Evolutionary conservation across 345 rosid species (phyloP), one percentile per base, ranked within the genome.

Genomic region (Erodium maritimum): DNA sequence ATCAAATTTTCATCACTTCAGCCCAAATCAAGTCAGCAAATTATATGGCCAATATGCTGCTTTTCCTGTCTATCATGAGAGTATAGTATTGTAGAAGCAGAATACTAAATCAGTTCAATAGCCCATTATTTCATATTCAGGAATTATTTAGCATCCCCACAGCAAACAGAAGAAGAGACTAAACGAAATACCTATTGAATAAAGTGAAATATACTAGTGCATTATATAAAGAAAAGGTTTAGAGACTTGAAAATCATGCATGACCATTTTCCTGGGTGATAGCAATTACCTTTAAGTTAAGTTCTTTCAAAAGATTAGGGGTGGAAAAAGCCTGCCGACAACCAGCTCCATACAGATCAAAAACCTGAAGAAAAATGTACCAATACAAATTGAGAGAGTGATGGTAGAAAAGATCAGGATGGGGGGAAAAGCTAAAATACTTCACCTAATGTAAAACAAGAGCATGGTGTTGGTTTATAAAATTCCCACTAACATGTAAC

Each of bases 261-360:
- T 42, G 12, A 42, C 16, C 48, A 37, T 42, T 42, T 42, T 42
- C 48, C 48, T 42, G 48, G n/a, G 6, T 23, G 13, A 9, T 0
- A 51, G 13, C 57, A 56, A 14, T 64, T 61, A 86, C 99, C 99
- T 93, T 93, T 29, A 93, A 59, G 72, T 78, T 79, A 63, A 87
- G 95, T 70, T 76, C 90, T 58, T 79, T 76, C 66, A 83, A 59
- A 62, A 93, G 84, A 67, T 87, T 85, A 52, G 99, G 95, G 8
- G 97, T 83, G 19, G 85, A 66, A 61, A 67, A 71, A 55, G 90
- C 69, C 50, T 75, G 78, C 58, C 90, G 79, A 59, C 69, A 76
- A 66, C 99, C 94, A 71, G 87, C 88, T 64, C 99, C 99, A 71
- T 93, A 93, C 45, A 85, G 65, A 82, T 93, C 99, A 62, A 93